Evolutionary conservation across 495 filamentous ascomycete species (phyloP).

Genomic region (Hyaloscypha variabilis): DNA sequence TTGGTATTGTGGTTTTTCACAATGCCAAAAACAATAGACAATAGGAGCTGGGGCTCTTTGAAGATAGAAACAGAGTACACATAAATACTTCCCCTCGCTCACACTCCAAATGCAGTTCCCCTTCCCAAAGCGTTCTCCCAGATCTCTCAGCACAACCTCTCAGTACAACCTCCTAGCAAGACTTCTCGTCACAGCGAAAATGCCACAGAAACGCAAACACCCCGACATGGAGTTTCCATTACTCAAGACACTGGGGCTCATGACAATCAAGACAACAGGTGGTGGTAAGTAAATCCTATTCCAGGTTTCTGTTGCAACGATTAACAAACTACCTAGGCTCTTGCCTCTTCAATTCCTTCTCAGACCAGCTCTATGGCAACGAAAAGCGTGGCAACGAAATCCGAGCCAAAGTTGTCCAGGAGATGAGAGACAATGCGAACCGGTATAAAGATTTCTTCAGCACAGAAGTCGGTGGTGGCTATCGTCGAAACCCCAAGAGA

Average conservation of each 20-base stretch:
- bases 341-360: constrained; percentile 78
- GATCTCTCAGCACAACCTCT: neutral
- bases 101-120: neutral
- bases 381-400: constrained; percentile 61
- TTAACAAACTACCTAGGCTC: constrained; percentile 52
- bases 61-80: neutral
- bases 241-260: constrained; percentile 51
- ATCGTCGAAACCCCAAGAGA: constrained; percentile 65
- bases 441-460: constrained; percentile 72
- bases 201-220: too few species aligned
- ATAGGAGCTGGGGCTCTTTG: neutral
- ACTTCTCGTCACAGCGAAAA: constrained; percentile 13
- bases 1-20: neutral
- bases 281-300: constrained; percentile 43
- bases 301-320: neutral
- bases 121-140: neutral
- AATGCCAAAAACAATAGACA: neutral
- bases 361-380: constrained; percentile 72
- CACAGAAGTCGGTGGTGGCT: constrained; percentile 52
- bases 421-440: constrained; percentile 61
- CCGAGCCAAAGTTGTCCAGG: constrained; percentile 59
- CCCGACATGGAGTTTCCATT: constrained; percentile 52
- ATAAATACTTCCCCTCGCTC: neutral
- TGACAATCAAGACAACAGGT: constrained; percentile 51
- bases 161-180: too few species aligned